Base-by-base conservation (phyloP, 768 basidiomycete genomes). In the Tulasnella sp. region DNA sequence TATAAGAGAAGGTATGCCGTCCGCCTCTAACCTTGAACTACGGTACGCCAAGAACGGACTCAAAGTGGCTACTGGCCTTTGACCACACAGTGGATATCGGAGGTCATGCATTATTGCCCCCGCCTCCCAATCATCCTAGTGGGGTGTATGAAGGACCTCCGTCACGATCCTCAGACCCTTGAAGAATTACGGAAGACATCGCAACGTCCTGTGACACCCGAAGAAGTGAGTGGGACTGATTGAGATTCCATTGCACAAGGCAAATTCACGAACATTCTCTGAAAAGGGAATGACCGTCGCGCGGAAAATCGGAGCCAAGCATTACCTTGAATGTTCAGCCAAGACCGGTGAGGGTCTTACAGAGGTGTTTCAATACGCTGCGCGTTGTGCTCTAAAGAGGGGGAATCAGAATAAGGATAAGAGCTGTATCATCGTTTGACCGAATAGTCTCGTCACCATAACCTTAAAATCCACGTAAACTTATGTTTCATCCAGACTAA, bases 321-420 rank as follows among this genome's bases (percentile, higher is more conserved):
- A 91, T 69, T 99, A 98, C 73, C 83, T 99, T 53, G 96, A 99
- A 72, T 99, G 96, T 72, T 93, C 91, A 55, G 92, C 92, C 70
- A 87, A 85, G 78, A 84, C 91, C 15, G 92, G 93, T 60, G 92
- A 97, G 73, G 93, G 94, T 65, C 96, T 99, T 49, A 84, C 88
- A 63, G 93, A 98, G 73, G 94, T 99, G 44, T 99, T 99, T 82
- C 92, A 98, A 74, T 88, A 87, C 65, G 96, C 96, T 54, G 97
- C 94, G 22, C 84, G 92, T n/a, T n/a, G n/a, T n/a, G n/a, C n/a
- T n/a, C n/a, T n/a, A n/a, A n/a, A n/a, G n/a, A n/a, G n/a, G n/a
- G n/a, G n/a, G n/a, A n/a, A n/a, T n/a, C n/a, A n/a, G n/a, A n/a
- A n/a, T n/a, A n/a, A n/a, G n/a, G n/a, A n/a, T n/a, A n/a, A n/a